A percentile compares a stretch with the other conserved stretches of the same genome.
These are phyloP conservation scores for Graphiopsis chlorocephala DNA, from an alignment of 2,329 filamentous ascomycete genomes.

Conservation along the genomic window DNA sequence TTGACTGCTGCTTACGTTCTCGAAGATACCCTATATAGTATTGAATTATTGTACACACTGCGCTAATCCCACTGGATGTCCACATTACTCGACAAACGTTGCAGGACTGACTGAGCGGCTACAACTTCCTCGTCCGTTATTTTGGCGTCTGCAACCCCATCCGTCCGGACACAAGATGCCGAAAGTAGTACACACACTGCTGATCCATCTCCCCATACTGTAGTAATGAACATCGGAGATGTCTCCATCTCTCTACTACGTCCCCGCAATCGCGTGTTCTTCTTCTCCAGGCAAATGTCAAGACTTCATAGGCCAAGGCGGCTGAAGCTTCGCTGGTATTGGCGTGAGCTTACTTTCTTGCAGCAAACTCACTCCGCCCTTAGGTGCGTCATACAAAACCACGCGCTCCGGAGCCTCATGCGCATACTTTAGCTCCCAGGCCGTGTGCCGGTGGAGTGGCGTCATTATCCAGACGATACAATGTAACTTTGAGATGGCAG, in stretches of 20 bases:
- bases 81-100: neutral
- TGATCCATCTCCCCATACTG: neutral
- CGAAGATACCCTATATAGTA: conserved; percentile 10
- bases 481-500: neutral
- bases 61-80: neutral
- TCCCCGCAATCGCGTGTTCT: neutral
- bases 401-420: neutral
- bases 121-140: neutral
- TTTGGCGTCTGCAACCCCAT: neutral
- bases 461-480: neutral
- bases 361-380: neutral
- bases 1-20: neutral
- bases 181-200: neutral
- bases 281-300: neutral
- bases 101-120: neutral
- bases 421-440: neutral
- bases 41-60: neutral
- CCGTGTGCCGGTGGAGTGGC: neutral
- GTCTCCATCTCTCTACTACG: neutral
- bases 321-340: conserved; percentile 1
- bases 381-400: neutral
- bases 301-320: conserved; percentile 1
- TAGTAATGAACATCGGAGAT: neutral
- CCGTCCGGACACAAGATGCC: neutral
- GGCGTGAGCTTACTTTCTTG: neutral